phyloP scores from a whole-genome alignment of 805 yeast species.

The Ogataea sp. region DNA sequence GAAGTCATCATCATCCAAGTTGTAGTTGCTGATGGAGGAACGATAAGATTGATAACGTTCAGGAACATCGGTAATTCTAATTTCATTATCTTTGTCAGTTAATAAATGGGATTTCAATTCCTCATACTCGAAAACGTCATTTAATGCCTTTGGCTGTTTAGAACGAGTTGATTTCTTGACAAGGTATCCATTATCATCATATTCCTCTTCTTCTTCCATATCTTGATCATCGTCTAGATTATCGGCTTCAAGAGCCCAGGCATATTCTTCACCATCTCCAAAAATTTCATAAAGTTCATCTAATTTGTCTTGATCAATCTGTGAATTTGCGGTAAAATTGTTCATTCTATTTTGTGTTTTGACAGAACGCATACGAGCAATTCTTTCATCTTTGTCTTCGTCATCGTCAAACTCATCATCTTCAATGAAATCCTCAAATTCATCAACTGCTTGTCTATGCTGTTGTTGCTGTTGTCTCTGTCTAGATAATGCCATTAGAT shows the following conservation, averaged over 20 bases:
- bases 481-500: conserved; percentile 22
- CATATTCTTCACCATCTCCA: conserved; percentile 96
- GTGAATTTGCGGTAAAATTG: conserved; percentile 25
- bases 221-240: conserved; percentile 47
- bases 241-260: conserved; percentile 95
- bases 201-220: conserved; percentile 34
- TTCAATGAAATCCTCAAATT: conserved; percentile 94
- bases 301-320: conserved; percentile 81
- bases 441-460: conserved; percentile 44
- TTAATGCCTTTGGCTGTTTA: conserved; percentile 45
- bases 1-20: conserved; percentile 62
- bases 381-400: conserved; percentile 45
- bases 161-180: conserved; percentile 18
- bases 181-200: conserved; percentile 27
- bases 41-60: conserved; percentile 85
- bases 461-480: conserved; percentile 12
- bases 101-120: conserved; percentile 86
- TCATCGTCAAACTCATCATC: conserved; percentile 94
- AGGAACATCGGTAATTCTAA: conserved; percentile 82
- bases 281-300: conserved; percentile 92
- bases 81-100: conserved; percentile 85
- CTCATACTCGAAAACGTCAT: conserved; percentile 90
- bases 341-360: conserved; percentile 18
- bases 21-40: conserved; percentile 55
- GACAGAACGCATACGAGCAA: conserved; percentile 27